Base-by-base conservation (phyloP, 345 rosid genomes). In the Barbarea vulgaris region DNA sequence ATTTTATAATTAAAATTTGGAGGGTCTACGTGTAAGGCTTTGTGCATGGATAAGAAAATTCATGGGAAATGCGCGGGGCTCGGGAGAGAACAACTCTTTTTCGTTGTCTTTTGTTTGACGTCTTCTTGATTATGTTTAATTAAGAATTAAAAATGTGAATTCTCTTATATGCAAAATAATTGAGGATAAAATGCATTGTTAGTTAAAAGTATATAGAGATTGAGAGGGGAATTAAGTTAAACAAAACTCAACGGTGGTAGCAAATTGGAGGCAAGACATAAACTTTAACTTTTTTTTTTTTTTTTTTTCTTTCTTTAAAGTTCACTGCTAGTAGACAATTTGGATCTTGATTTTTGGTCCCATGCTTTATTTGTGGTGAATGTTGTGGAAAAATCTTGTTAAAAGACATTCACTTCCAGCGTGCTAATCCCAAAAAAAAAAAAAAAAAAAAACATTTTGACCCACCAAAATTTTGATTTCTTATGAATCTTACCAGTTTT, bases 91-190 rank as follows among this genome's bases (percentile, higher is more conserved):
- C 67, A 48, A 57, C 73, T 66, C 60, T 67, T 11, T 59, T 67
- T 75, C 67, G 74, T 76, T 76, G 22, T 69, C 70, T 69, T 69
- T 41, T 66, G 74, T 39, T 76, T 69, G 69, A 76, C 57, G 64
- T 52, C 5, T 76, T 60, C 57, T 69, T 72, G 1, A 39, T 52
- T 72, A 12, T 37, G 44, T 37, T 27, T 50, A 13, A 57, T 58
- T 51, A 65, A 56, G 21, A 46, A 17, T 24, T 24, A 18, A 17
- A 55, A 55, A 65, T 74, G 27, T 3, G 33, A 48, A 36, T 58
- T 48, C 22, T 25, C 41, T 67, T 66, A 27, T 34, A 31, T 14
- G 30, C 28, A 52, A 27, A 67, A 51, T 36, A 48, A 12, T 33
- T 34, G 33, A 44, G 17, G 4, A 47, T 7, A 47, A n/a, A 74